Evolutionary conservation across 2,329 filamentous ascomycete genomes (phyloP), one percentile per base, ranked within the genome.

Genomic region (Trichoderma sp.): DNA sequence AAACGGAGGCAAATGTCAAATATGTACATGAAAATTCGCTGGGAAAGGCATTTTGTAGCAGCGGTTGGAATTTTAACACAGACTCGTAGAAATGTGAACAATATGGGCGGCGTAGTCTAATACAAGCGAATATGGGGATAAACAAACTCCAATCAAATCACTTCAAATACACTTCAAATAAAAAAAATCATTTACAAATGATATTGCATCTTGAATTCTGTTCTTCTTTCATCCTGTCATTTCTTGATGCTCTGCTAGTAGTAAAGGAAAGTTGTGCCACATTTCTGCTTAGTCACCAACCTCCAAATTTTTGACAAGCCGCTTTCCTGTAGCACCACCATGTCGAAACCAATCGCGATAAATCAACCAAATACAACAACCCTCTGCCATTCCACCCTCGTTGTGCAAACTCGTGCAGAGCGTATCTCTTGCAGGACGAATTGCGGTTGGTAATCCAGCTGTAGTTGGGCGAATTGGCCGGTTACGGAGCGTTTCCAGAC

Each of bases 261-360:
- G 35, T 14, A 14, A 38, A 65, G 21, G 56, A 45, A 45, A 45
- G 41, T n/a, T 24, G 27, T 31, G 24, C 73, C 27, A 69, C n/a
- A 45, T 24, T 68, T 41, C 50, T 16, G 74, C 74, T 75, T 66
- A 72, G 67, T 75, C 74, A 72, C 68, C 74, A 27, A 21, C 31
- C 31, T 50, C 74, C 68, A 72, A 75, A 75, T 67, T 75, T 75
- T 75, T 72, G 74, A 64, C 68, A 53, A 29, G 31, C 38, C 63
- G 24, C 21, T 8, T 14, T 24, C 29, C n/a, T 62, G 62, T 33
- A 60, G 29, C 62, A 66, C n/a, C 69, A 31, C 27, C 56, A 63
- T 63, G 27, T 63, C 59, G 68, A 63, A 62, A 45, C 41, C 38
- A 72, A 68, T 64, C 71, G 53, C 71, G 71, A 67, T 33, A 74